Evolutionary conservation across 768 basidiomycete species (phyloP), one percentile per base, ranked within the genome.

Genomic region (Glaciozyma martinii): DNA sequence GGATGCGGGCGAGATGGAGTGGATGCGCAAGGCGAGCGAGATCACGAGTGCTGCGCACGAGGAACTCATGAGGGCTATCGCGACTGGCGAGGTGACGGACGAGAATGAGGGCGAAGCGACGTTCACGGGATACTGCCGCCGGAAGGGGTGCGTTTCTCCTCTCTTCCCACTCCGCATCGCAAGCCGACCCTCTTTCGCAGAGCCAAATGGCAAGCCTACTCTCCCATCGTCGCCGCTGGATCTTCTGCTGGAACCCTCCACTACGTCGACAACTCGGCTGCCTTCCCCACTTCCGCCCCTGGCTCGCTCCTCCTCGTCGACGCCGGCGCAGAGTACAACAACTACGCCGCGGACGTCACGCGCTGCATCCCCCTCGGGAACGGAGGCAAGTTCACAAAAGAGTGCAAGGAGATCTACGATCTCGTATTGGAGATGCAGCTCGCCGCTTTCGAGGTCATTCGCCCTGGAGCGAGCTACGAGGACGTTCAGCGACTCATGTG

Each of bases 31-130:
- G 59, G 94, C 94, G 0, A 91, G 89, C 73, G 81, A 82, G 60
- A 90, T 98, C 71, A 89, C 88, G 71, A 90, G 88, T 0, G 81
- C 85, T 4, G 94, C 94, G 7, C 94, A 97, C 70, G 89, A 92
- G 76, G 82, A 84, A 10, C 84, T 97, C 57, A 98, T 97, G 94
- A 40, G 75, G 77, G 68, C 78, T 77, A 43, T 82, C 75, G 21
- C 76, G 79, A 40, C 73, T 72, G 95, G 93, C 88, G 78, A 90
- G 53, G 89, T 97, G 21, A 84, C 89, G 78, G 89, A 87, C 71
- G 94, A 98, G 76, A 86, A 85, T 0, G 93, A 95, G 75, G 94
- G 91, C 0, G 93, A 94, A 75, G 94, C 92, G 0, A 81, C 93
- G 12, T 98, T 97, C 68, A 88, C 90, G 0, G 90, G 92, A 3